A percentile compares a stretch with the other conserved stretches of the same genome.
Evolutionary conservation across 208 protist species (phyloP).

Genomic region (Acanthamoeba royreba): DNA sequence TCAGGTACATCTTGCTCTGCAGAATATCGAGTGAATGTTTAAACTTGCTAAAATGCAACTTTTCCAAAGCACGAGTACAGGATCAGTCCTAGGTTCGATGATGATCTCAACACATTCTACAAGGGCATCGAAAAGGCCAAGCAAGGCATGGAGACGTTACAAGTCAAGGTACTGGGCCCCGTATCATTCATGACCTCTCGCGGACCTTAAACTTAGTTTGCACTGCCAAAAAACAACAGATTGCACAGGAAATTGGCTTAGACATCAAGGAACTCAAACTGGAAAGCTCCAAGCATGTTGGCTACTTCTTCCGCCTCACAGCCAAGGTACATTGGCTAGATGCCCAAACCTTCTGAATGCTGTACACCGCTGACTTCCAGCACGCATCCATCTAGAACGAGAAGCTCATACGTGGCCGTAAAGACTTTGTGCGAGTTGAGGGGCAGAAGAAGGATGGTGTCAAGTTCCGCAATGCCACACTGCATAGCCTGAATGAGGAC

Average conservation of each 20-base stretch:
- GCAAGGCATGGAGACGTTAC: conserved; percentile 84
- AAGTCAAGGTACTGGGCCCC: conserved; percentile 72
- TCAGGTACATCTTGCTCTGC: too few relatives aligned
- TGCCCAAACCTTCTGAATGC: neutral
- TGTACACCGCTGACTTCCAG: neutral
- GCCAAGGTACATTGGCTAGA: neutral
- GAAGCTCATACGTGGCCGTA: conserved; percentile 1
- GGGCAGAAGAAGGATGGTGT: conserved; percentile 34
- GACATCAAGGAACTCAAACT: conserved; percentile 89
- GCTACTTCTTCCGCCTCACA: conserved; percentile 83
- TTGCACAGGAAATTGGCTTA: conserved; percentile 76
- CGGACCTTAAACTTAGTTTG: neutral
- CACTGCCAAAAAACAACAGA: neutral
- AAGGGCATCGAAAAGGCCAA: conserved; percentile 76
- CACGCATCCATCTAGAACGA: conserved; percentile 16
- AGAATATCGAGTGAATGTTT: too few relatives aligned
- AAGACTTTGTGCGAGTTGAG: conserved; percentile 37
- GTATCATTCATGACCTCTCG: neutral
- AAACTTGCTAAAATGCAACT: neutral
- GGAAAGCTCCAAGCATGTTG: conserved; percentile 86
- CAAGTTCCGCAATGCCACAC: neutral
- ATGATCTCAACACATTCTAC: conserved; percentile 87
- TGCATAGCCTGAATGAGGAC: neutral
- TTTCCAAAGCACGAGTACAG: conserved; percentile 73
- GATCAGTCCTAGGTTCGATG: conserved; percentile 93